Evolutionary conservation across 495 filamentous ascomycete genomes (phyloP).

Genomic region (Hypoxylon cercidicola): DNA sequence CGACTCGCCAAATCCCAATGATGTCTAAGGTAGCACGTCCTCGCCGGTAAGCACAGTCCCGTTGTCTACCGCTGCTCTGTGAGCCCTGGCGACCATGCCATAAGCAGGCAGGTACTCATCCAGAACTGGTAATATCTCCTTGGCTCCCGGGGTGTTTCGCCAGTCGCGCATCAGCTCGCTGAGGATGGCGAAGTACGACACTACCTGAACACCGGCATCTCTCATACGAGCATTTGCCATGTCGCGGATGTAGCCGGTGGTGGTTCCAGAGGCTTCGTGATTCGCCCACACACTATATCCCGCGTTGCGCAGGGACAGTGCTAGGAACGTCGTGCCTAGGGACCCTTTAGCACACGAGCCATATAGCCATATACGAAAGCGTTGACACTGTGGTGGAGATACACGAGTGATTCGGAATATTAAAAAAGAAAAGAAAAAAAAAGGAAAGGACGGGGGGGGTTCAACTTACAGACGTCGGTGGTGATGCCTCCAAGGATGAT

Average conservation of each 20-base stretch:
- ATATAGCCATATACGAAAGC: too few relatives aligned
- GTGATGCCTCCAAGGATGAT: constrained; percentile 79
- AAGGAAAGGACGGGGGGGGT: constrained; percentile 7
- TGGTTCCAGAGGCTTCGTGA: constrained; percentile 71
- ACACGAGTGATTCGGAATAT: background rate
- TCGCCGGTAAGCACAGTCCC: constrained; percentile 60
- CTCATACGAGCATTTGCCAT: constrained; percentile 74
- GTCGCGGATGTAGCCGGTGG: constrained; percentile 49
- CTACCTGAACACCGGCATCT: constrained; percentile 71
- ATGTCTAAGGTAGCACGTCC: constrained; percentile 42
- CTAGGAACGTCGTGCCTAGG: constrained; percentile 73
- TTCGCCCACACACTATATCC: constrained; percentile 84
- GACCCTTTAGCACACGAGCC: background rate
- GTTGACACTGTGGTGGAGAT: too few relatives aligned
- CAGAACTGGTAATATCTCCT: constrained; percentile 70
- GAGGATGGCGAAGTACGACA: constrained; percentile 73
- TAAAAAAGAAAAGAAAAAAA: constrained; percentile 7
- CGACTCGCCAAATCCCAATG: too few relatives aligned
- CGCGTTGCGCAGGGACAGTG: constrained; percentile 73
- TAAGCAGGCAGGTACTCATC: constrained; percentile 66
- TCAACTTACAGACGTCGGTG: constrained; percentile 74
- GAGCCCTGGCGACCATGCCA: constrained; percentile 56
- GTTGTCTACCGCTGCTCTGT: constrained; percentile 54
- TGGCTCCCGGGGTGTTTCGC: constrained; percentile 72
- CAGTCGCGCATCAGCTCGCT: constrained; percentile 84